Conservation (phyloP, 2,329 filamentous ascomycete species). For the Dactylellina haptotyla region DNA sequence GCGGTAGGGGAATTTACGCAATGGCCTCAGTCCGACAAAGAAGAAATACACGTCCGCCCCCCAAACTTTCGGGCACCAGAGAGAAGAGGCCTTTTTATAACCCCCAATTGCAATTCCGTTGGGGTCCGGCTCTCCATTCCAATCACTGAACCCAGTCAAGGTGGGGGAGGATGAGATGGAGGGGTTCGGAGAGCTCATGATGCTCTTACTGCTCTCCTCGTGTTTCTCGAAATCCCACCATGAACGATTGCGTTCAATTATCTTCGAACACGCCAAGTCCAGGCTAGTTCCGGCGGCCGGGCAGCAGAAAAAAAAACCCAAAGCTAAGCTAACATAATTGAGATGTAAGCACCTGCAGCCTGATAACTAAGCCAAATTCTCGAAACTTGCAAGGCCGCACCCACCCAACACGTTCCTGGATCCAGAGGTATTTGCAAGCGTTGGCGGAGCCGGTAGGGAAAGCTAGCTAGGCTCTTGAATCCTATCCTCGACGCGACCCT, state of each 20-base stretch:
- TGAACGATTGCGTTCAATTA: too few species aligned
- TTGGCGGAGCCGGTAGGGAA: too few species aligned
- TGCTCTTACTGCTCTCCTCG: too few species aligned
- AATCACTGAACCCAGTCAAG: slow-evolving; percentile 12
- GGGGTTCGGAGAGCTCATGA: too few species aligned
- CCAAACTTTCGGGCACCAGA: background rate
- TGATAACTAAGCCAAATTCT: slow-evolving; percentile 46
- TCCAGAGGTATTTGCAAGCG: slow-evolving; percentile 24
- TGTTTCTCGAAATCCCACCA: too few species aligned
- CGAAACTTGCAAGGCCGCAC: background rate
- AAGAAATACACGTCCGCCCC: too few species aligned
- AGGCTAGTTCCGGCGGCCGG: slow-evolving; percentile 39
- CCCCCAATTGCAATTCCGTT: slow-evolving; percentile 28
- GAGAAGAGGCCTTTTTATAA: slow-evolving; percentile 29
- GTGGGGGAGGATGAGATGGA: slow-evolving; percentile 44
- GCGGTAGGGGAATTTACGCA: slow-evolving; percentile 2
- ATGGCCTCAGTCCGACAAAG: slow-evolving; percentile 7
- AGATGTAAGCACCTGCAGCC: slow-evolving; percentile 38
- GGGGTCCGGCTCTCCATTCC: slow-evolving; percentile 36
- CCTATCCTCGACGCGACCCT: slow-evolving; percentile 18
- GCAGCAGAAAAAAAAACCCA: too few species aligned
- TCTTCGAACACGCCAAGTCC: background rate
- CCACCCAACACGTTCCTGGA: slow-evolving; percentile 29
- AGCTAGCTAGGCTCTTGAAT: slow-evolving; percentile 4
- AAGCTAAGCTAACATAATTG: slow-evolving; percentile 13